Evolutionary conservation across 441 rosid genomes (phyloP).

Genomic region (Macaranga tanarius): DNA sequence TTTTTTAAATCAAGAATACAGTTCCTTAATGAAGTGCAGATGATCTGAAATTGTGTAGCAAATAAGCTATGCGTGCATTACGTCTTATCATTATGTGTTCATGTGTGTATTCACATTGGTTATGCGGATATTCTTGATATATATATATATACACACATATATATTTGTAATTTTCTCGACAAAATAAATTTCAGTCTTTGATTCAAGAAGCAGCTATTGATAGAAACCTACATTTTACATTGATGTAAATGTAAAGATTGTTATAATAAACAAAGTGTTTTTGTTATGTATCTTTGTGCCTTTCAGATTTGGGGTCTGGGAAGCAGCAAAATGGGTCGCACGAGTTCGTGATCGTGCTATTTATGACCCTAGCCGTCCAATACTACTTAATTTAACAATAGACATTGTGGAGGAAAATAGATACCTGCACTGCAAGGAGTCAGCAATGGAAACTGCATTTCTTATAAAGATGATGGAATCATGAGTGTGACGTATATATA

Average conservation of each 20-base stretch:
- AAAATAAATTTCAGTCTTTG: neutral
- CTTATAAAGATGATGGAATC: conserved; percentile 68
- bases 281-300: neutral
- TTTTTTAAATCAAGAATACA: neutral
- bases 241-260: neutral
- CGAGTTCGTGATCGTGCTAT: conserved; percentile 69
- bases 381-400: conserved; percentile 63
- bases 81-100: neutral
- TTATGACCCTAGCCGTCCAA: conserved; percentile 61
- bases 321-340: conserved; percentile 96
- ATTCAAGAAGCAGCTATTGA: neutral
- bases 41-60: neutral
- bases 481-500: conserved; percentile 12
- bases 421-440: conserved; percentile 77
- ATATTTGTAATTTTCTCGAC: too few species aligned
- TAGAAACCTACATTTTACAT: neutral
- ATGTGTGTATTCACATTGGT: neutral
- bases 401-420: conserved; percentile 91
- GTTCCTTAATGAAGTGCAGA: neutral
- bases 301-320: conserved; percentile 96
- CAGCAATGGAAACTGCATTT: conserved; percentile 77
- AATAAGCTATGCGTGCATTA: neutral
- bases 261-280: neutral
- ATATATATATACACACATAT: too few species aligned
- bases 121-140: neutral